phyloP scores from a whole-genome alignment of 768 basidiomycete species.

The Thelephora aurantiotincta region DNA sequence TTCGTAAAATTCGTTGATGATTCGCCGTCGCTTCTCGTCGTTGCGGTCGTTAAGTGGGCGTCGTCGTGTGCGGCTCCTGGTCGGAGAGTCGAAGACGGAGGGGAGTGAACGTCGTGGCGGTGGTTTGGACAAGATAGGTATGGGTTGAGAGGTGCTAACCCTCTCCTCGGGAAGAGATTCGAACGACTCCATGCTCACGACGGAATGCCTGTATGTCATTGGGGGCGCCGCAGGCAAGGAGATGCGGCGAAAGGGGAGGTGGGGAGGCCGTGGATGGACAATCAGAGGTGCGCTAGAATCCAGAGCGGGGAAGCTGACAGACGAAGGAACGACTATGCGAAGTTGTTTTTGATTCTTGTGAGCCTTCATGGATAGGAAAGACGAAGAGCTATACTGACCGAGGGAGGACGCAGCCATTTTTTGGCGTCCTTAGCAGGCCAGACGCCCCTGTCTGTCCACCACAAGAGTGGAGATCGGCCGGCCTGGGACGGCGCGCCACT shows the following conservation, averaged over 20 bases:
- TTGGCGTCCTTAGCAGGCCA: neutral
- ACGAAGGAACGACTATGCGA: neutral
- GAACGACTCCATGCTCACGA: slow-evolving; percentile 59
- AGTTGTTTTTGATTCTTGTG: neutral
- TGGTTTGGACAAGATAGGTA: slow-evolving; percentile 5
- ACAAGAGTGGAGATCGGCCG: neutral
- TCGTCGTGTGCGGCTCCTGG: slow-evolving; percentile 21
- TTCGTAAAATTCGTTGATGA: slow-evolving; percentile 69
- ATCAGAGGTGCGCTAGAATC: slow-evolving; percentile 4
- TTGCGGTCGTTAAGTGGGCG: slow-evolving; percentile 32
- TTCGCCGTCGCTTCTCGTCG: slow-evolving; percentile 44
- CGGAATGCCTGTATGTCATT: slow-evolving; percentile 40
- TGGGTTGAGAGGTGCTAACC: slow-evolving; percentile 12
- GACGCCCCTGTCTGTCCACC: neutral
- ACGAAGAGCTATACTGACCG: neutral
- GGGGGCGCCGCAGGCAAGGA: slow-evolving; percentile 28
- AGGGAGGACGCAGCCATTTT: neutral
- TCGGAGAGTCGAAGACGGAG: slow-evolving; percentile 24
- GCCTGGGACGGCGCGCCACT: neutral
- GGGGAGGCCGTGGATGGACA: slow-evolving; percentile 33
- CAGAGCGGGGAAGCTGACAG: slow-evolving; percentile 8
- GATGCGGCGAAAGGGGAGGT: slow-evolving; percentile 33
- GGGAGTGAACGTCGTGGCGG: slow-evolving; percentile 18
- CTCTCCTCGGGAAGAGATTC: slow-evolving; percentile 53
- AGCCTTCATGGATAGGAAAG: neutral